Percentiles rank a stretch among this genome's conserved stretches.
Conservation (phyloP, 768 basidiomycete species). For the Suillus americanus region DNA sequence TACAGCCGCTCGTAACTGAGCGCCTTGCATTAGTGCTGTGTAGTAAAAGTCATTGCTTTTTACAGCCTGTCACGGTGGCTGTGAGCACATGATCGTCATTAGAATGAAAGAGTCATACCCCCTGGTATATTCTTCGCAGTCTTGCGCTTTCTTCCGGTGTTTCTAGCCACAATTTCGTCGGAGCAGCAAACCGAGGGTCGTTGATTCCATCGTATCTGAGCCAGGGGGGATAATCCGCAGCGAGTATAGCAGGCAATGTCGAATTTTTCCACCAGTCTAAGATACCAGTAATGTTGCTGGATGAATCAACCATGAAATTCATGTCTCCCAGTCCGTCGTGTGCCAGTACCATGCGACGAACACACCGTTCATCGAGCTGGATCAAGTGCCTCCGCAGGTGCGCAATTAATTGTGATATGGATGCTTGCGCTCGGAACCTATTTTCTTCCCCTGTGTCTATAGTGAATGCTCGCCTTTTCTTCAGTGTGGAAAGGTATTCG, state of each 20-base stretch:
- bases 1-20: constrained; percentile 9
- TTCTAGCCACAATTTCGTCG: constrained; percentile 9
- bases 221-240: constrained; percentile 24
- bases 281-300: constrained; percentile 17
- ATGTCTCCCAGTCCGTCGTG: constrained; percentile 16
- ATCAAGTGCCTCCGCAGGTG: not conserved
- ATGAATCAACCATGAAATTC: constrained; percentile 17
- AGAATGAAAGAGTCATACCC: not conserved
- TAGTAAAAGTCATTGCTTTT: constrained; percentile 2
- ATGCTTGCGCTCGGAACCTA: constrained; percentile 7
- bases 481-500: not conserved
- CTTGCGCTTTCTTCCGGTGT: constrained; percentile 7
- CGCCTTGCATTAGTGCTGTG: constrained; percentile 9
- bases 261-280: constrained; percentile 25
- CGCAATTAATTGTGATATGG: constrained; percentile 7
- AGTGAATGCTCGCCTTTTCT: constrained; percentile 6
- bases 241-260: constrained; percentile 20
- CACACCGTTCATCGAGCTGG: not conserved
- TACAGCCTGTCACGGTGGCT: not conserved
- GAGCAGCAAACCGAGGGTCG: constrained; percentile 15
- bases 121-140: constrained; percentile 3
- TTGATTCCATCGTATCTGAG: constrained; percentile 20
- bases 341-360: constrained; percentile 14
- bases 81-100: not conserved
- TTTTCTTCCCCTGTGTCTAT: constrained; percentile 3